Evolutionary conservation across 2,329 filamentous ascomycete genomes (phyloP).

Genomic region (Helicocarpus griseus): DNA sequence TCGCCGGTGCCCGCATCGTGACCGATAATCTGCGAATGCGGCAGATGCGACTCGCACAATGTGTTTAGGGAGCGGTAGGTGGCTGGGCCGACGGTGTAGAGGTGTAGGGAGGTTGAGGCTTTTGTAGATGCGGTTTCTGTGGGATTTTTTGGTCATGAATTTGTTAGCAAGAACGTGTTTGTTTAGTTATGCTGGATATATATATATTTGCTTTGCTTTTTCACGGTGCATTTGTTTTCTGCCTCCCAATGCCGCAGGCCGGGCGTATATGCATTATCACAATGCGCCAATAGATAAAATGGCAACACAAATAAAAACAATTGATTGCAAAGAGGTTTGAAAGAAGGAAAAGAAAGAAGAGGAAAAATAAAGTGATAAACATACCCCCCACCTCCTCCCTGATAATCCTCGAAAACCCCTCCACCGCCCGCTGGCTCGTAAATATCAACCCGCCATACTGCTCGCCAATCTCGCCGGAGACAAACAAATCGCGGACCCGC

Average conservation of each 20-base stretch:
- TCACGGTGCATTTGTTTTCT: neutral
- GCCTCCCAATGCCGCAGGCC: too few species aligned
- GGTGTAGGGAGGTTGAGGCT: constrained; percentile 19
- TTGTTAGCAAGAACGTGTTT: neutral
- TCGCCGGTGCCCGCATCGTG: constrained; percentile 79
- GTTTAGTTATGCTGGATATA: neutral
- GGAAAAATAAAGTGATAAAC: constrained; percentile 8
- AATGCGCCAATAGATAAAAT: too few species aligned
- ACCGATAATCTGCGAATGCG: constrained; percentile 56
- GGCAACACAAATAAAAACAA: neutral
- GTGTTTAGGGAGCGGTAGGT: constrained; percentile 56
- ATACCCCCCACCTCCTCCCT: constrained; percentile 21
- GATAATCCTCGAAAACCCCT: constrained; percentile 33
- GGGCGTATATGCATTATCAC: too few species aligned
- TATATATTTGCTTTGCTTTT: too few species aligned
- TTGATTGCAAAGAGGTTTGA: too few species aligned
- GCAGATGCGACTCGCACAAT: constrained; percentile 36
- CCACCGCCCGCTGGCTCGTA: constrained; percentile 41
- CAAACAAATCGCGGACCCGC: constrained; percentile 26
- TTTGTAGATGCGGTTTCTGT: constrained; percentile 5
- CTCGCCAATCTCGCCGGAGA: constrained; percentile 20
- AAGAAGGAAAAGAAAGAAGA: neutral
- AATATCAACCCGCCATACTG: constrained; percentile 41
- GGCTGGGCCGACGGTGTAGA: constrained; percentile 42
- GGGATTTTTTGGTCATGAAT: neutral